A percentile compares a stretch with the other conserved stretches of the same genome.
phyloP scores from a whole-genome alignment of 1,284 basidiomycete species.

The Clitocybe nebularis region DNA sequence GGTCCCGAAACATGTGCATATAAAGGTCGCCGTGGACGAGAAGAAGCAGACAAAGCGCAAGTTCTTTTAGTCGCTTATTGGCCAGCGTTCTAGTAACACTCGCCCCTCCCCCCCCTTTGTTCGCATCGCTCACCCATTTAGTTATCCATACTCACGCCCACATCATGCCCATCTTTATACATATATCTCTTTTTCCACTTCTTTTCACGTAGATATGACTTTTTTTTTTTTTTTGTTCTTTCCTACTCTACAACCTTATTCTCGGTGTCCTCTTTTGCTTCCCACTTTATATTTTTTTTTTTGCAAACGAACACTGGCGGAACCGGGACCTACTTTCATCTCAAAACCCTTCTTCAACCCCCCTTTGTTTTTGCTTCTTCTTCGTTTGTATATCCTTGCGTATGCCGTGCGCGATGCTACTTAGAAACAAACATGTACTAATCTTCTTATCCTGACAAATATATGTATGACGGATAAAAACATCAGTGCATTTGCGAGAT shows the following conservation, averaged over 20 bases:
- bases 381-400: slow-evolving; percentile 1
- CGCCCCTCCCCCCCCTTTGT: background rate
- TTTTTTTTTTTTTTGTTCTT: slow-evolving; percentile 10
- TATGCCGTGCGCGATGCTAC: background rate
- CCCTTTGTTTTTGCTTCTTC: slow-evolving; percentile 5
- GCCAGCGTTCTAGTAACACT: background rate
- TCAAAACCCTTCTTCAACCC: slow-evolving; percentile 16
- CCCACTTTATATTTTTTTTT: slow-evolving; percentile 1
- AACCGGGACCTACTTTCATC: slow-evolving; percentile 7
- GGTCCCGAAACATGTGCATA: slow-evolving; percentile 57
- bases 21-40: slow-evolving; percentile 68
- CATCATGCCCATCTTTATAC: slow-evolving; percentile 6
- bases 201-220: slow-evolving; percentile 6
- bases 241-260: slow-evolving; percentile 7
- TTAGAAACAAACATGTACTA: slow-evolving; percentile 15
- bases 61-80: slow-evolving; percentile 50
- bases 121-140: too few species aligned
- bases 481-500: too few species aligned
- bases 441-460: slow-evolving; percentile 3
- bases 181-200: slow-evolving; percentile 3
- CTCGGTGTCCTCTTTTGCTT: background rate
- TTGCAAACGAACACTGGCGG: background rate
- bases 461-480: background rate
- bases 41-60: slow-evolving; percentile 70
- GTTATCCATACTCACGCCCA: slow-evolving; percentile 1